Evolutionary conservation across 1,284 basidiomycete species (phyloP), one percentile per base, ranked within the genome.

Genomic region (Pseudozyma thailandica): DNA sequence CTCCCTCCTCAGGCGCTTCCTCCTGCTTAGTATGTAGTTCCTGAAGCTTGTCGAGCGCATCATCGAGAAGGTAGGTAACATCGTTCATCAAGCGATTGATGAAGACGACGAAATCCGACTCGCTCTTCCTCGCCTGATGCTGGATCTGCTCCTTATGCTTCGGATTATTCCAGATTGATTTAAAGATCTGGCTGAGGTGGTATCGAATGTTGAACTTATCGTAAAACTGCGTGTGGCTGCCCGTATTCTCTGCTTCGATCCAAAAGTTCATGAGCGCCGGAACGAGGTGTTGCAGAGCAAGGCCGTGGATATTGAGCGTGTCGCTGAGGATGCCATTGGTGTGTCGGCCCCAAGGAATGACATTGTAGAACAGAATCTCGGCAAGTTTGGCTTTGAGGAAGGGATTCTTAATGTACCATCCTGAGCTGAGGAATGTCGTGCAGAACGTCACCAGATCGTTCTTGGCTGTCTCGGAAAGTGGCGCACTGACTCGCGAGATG

Each of bases 31-130:
- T 88, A 82, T 92, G 90, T 72, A 98, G 94, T 82, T 94, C 92
- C 6, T 89, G 86, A 48, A 99, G 86, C 77, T 94, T 92, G 73
- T 90, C 90, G 51, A 98, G 86, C 5, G 94, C 95, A 80, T 99
- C 96, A 82, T 98, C 95, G 86, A 99, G 90, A 63, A 98, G 90
- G 84, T 94, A 98, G 1, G 96, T 98, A 43, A 96, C 94, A 80
- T 99, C 96, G 87, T 97, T 98, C 87, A 98, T 97, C 88, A 98
- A 91, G 75, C 98, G 87, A 84, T 99, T 98, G 84, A 94, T 89
- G 83, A 99, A 98, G 52, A 91, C 90, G 63, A 98, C 90, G 50
- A 82, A 82, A 30, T 74, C 68, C 20, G 66, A 53, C 13, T 57
- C 59, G 43, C 69, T 60, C 25, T 54, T 65, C 37, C 46, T 39